Conservation (phyloP, 805 yeast genomes). For the Teunomyces kruisii region DNA sequence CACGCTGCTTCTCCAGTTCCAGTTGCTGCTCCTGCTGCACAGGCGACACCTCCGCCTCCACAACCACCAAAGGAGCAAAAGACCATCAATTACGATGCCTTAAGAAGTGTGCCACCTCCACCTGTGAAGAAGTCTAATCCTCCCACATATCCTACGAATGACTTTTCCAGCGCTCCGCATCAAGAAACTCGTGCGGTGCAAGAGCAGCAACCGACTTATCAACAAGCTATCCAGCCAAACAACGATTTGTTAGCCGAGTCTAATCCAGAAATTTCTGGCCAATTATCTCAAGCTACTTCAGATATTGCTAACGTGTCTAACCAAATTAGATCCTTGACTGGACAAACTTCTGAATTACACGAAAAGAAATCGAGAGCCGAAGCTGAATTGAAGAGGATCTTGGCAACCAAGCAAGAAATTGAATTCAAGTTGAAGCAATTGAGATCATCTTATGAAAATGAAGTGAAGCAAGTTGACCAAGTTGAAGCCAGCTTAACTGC, state of each 20-base stretch:
- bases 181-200: not conserved
- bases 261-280: conserved; percentile 56
- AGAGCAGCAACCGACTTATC: not conserved
- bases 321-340: conserved; percentile 75
- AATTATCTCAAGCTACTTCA: conserved; percentile 74
- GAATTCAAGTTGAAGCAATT: conserved; percentile 67
- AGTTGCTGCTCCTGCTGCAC: conserved; percentile 26
- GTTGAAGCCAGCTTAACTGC: conserved; percentile 63
- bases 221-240: conserved; percentile 17
- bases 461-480: conserved; percentile 70
- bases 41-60: conserved; percentile 2
- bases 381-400: conserved; percentile 69
- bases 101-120: conserved; percentile 48
- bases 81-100: conserved; percentile 49
- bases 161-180: not conserved
- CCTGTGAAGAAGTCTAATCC: conserved; percentile 26
- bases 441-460: conserved; percentile 72
- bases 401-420: conserved; percentile 66
- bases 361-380: conserved; percentile 74
- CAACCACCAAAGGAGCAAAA: conserved; percentile 14
- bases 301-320: conserved; percentile 85
- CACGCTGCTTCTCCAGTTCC: conserved; percentile 19
- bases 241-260: conserved; percentile 55
- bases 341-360: conserved; percentile 69
- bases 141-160: conserved; percentile 15